Base-by-base conservation (phyloP, 257 asterid species). In the Paulownia fortunei region DNA sequence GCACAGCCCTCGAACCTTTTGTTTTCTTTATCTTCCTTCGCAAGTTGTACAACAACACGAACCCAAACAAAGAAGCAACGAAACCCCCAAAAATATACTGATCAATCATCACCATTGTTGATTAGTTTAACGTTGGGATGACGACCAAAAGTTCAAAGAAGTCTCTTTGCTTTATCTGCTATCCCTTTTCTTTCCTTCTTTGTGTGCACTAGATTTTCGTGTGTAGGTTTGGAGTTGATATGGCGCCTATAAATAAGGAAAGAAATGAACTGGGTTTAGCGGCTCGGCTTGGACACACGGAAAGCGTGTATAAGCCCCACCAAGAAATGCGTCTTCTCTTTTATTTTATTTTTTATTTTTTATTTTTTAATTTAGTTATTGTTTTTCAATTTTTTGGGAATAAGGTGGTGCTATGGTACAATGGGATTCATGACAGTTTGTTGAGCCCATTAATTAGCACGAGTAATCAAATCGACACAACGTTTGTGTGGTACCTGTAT, bases 81-180 rank as follows among this genome's bases (percentile, higher is more conserved):
- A 88, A 86, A 61, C 89, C 74, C n/a, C 85, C 87, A 15, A 88
- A 66, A 73, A 88, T 81, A 24, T 82, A 88, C 86, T 71, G 83
- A 84, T 84, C 89, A 69, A 88, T 76, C 84, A 76, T 80, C 88
- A 81, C 82, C 91, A 86, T 86, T 65, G 49, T 36, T 21, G 23
- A 68, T 30, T 46, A 12, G 23, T 18, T 37, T 6, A 24, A 18
- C 49, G 30, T 32, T 6, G 59, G 11, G 73, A 51, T 23, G 62
- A 51, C 9, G 74, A 39, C 69, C 51, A 69, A 72, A 80, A 21
- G 37, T 56, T 76, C 24, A 26, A 24, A 69, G 67, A 71, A 64
- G 44, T 54, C 34, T 70, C 71, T 42, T n/a, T 9, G 58, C 62
- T 56, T 16, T 39, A 0, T 32, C 21, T 30, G 26, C n/a, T 12